Conservation (phyloP, 495 filamentous ascomycete genomes). For the Tuber umbilicatum region DNA sequence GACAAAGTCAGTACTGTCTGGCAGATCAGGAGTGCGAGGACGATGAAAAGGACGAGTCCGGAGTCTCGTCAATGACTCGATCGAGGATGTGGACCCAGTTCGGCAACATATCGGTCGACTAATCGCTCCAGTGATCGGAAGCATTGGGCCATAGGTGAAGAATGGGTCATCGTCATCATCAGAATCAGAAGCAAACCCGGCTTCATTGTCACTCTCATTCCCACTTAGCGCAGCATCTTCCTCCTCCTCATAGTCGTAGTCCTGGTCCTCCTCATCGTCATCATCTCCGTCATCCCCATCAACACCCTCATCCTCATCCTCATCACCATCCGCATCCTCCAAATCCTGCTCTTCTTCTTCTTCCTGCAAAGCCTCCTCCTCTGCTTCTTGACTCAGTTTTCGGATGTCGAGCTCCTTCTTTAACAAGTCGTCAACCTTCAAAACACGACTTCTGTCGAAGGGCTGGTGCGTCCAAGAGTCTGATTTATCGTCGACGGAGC, state of each 20-base stretch:
- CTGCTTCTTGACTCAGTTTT: conserved; percentile 79
- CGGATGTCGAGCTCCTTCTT: conserved; percentile 84
- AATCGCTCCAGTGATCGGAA: conserved; percentile 35
- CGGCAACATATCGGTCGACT: conserved; percentile 43
- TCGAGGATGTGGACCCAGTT: conserved; percentile 56
- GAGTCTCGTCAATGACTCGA: conserved; percentile 55
- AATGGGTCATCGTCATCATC: conserved; percentile 43
- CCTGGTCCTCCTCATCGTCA: conserved; percentile 45
- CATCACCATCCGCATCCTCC: conserved; percentile 53
- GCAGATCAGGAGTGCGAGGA: conserved; percentile 71
- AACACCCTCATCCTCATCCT: conserved; percentile 49
- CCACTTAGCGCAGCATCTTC: conserved; percentile 64
- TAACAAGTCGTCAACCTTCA: conserved; percentile 69
- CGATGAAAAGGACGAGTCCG: conserved; percentile 43
- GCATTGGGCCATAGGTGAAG: conserved; percentile 43
- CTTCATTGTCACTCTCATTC: conserved; percentile 93
- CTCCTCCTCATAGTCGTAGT: conserved; percentile 57
- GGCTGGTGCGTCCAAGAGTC: conserved; percentile 41
- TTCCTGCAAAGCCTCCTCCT: conserved; percentile 73
- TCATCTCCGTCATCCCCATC: conserved; percentile 46
- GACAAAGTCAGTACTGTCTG: conserved; percentile 96
- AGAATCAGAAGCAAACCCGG: conserved; percentile 64
- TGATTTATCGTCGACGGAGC: conserved; percentile 42
- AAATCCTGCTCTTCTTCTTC: conserved; percentile 60
- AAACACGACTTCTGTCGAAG: conserved; percentile 37